Conservation (phyloP, 805 yeast genomes). For the Kockiozyma suomiensis region DNA sequence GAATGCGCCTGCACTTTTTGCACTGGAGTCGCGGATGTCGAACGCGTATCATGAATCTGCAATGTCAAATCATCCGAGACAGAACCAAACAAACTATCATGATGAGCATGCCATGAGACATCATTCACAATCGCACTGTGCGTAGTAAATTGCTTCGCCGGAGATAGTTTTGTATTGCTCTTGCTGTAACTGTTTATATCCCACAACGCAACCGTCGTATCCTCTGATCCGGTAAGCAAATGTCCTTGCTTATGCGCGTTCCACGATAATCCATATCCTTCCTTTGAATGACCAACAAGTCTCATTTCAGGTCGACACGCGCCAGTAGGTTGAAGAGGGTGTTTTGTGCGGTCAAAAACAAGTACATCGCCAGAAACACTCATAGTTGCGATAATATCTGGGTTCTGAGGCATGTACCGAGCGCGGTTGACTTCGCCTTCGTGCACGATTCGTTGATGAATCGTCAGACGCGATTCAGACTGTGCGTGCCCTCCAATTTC, state of each 20-base stretch:
- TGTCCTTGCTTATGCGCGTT: conserved; percentile 45
- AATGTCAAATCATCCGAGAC: conserved; percentile 69
- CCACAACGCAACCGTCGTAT: conserved; percentile 72
- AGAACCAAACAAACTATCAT: conserved; percentile 59
- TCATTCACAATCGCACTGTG: conserved; percentile 69
- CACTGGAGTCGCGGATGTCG: conserved; percentile 44
- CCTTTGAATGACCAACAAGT: conserved; percentile 59
- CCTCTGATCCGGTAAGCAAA: conserved; percentile 68
- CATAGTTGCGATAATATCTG: conserved; percentile 56
- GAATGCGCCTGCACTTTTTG: conserved; percentile 53
- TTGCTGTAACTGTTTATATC: conserved; percentile 46
- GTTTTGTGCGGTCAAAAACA: conserved; percentile 65
- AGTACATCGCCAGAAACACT: conserved; percentile 47
- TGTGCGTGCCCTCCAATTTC: conserved; percentile 42
- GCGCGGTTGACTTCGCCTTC: conserved; percentile 69
- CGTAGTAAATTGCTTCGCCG: conserved; percentile 52
- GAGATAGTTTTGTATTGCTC: conserved; percentile 43
- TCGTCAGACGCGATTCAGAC: conserved; percentile 48
- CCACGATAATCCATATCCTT: conserved; percentile 79
- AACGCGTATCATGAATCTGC: conserved; percentile 62
- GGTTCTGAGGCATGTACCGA: conserved; percentile 53
- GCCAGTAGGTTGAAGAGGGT: conserved; percentile 53
- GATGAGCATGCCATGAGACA: conserved; percentile 56
- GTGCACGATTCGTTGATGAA: conserved; percentile 58
- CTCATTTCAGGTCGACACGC: conserved; percentile 55